Evolutionary conservation across 441 rosid species (phyloP).

Genomic region (Gossypium lobatum): DNA sequence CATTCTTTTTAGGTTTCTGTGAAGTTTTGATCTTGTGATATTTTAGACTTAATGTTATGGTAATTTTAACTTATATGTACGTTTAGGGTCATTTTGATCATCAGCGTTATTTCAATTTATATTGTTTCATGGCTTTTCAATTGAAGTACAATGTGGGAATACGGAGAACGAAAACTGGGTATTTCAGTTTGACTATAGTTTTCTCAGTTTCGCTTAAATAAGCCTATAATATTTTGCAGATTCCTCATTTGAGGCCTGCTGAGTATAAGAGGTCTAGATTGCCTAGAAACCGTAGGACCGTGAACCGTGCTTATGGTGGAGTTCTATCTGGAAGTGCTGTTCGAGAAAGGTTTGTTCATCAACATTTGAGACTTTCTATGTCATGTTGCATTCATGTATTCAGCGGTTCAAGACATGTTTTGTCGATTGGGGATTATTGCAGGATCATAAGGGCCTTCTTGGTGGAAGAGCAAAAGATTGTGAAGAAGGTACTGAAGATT

Average conservation of each 20-base stretch:
- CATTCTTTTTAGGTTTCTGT: background rate
- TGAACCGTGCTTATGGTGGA: slow-evolving; percentile 20
- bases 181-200: background rate
- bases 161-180: background rate
- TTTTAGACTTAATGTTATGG: background rate
- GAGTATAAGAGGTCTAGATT: slow-evolving; percentile 20
- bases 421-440: background rate
- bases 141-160: background rate
- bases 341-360: slow-evolving; percentile 15
- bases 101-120: background rate
- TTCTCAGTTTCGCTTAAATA: background rate
- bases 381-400: background rate
- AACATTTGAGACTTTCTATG: background rate
- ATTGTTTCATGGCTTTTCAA: background rate
- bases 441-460: slow-evolving; percentile 57
- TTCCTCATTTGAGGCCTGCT: slow-evolving; percentile 22
- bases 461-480: slow-evolving; percentile 31
- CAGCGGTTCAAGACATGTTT: background rate
- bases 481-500: slow-evolving; percentile 57
- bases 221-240: background rate
- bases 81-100: background rate
- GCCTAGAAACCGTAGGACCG: slow-evolving; percentile 17
- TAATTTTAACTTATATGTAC: background rate
- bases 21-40: background rate
- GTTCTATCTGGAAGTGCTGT: slow-evolving; percentile 18